Evolutionary conservation across 306 rosid species (phyloP).

Genomic region (Fagus crenata): DNA sequence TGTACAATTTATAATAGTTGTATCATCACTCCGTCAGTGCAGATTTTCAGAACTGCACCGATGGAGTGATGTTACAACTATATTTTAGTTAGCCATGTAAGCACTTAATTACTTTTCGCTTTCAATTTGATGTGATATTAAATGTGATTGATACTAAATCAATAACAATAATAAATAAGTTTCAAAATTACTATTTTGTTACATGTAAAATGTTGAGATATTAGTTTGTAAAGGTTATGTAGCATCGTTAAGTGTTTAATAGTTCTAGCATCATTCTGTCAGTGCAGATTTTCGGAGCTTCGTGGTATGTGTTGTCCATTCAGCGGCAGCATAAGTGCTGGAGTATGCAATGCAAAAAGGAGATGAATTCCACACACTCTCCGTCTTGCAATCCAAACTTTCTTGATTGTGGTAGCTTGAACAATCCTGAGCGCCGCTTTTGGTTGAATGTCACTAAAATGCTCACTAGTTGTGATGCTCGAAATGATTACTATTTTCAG

Average conservation of each 20-base stretch:
- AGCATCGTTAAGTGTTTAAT: too few species aligned
- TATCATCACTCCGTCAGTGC: too few species aligned
- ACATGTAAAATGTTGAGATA: too few species aligned
- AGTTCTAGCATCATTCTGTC: conserved; percentile 8
- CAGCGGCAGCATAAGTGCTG: conserved; percentile 75
- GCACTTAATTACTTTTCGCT: not conserved
- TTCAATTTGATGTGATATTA: too few species aligned
- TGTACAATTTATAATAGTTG: too few species aligned
- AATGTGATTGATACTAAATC: too few species aligned
- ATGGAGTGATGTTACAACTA: conserved; percentile 14
- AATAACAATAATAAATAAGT: too few species aligned
- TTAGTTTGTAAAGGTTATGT: too few species aligned
- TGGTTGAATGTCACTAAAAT: conserved; percentile 56
- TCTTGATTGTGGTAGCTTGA: conserved; percentile 48
- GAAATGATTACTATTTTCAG: conserved; percentile 44
- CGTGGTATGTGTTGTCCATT: conserved; percentile 82
- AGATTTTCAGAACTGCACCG: too few species aligned
- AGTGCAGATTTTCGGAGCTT: conserved; percentile 84
- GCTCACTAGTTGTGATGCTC: conserved; percentile 57
- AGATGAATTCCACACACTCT: conserved; percentile 63
- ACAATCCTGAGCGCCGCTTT: conserved; percentile 38
- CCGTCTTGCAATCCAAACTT: conserved; percentile 62
- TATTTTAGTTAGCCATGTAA: conserved; percentile 75
- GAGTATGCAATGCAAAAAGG: conserved; percentile 52
- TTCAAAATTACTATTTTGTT: too few species aligned